These are phyloP conservation scores for Ormosia emarginata DNA, from an alignment of 306 rosid species.

Conservation along the genomic window DNA sequence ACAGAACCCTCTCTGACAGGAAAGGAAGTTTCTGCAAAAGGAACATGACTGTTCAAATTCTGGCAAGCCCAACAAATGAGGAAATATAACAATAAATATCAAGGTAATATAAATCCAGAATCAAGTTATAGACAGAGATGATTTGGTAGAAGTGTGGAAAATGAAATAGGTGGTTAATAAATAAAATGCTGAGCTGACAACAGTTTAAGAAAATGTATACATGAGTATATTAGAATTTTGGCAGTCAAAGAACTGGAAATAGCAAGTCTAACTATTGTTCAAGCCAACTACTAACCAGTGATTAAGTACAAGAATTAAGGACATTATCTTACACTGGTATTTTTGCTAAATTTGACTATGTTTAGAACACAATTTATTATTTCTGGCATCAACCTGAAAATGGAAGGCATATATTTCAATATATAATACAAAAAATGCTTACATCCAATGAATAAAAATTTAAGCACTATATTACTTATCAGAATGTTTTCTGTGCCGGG, in stretches of 20 bases:
- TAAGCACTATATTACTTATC: constrained; percentile 61
- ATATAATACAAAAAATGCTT: not conserved
- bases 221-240: not conserved
- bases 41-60: constrained; percentile 25
- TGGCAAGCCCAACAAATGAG: constrained; percentile 12
- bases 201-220: not conserved
- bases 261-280: constrained; percentile 11
- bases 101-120: constrained; percentile 7
- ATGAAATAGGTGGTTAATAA: not conserved
- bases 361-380: constrained; percentile 57
- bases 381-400: constrained; percentile 88
- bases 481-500: constrained; percentile 78
- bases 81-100: constrained; percentile 8
- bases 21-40: constrained; percentile 64
- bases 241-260: constrained; percentile 17
- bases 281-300: constrained; percentile 5
- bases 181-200: constrained; percentile 2
- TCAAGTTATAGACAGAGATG: constrained; percentile 1
- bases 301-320: not conserved
- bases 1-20: constrained; percentile 70
- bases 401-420: constrained; percentile 17
- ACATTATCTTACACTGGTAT: constrained; percentile 50
- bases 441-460: not conserved
- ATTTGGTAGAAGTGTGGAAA: not conserved
- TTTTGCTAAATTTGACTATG: constrained; percentile 62